Conservation (phyloP, 805 yeast species). For the Starmerella cellae region DNA sequence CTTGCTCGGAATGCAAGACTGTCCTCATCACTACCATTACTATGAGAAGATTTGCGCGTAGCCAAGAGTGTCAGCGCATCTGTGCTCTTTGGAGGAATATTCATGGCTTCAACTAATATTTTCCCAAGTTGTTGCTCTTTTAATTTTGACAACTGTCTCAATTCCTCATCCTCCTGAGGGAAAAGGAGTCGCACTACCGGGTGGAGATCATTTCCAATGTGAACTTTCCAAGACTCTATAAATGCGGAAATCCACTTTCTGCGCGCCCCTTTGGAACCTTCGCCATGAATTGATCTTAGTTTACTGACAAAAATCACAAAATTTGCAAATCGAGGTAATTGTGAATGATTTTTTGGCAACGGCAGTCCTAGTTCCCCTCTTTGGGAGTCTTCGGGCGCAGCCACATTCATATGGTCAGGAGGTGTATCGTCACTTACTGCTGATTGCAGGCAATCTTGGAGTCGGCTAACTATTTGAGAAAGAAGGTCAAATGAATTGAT, state of each 20-base stretch:
- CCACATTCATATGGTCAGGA: no score
- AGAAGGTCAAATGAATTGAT: no score
- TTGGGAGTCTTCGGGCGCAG: neutral
- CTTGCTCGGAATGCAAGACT: conserved; percentile 38
- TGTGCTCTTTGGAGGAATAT: conserved; percentile 45
- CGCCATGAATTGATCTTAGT: conserved; percentile 9
- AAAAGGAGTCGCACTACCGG: conserved; percentile 50
- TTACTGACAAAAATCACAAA: conserved; percentile 16
- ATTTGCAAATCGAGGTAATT: conserved; percentile 17
- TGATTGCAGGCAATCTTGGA: no score
- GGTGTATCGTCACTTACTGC: no score
- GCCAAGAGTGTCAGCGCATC: conserved; percentile 41
- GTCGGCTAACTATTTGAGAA: no score
- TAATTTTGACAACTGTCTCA: conserved; percentile 41
- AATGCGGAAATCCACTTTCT: conserved; percentile 30
- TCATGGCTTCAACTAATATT: conserved; percentile 36
- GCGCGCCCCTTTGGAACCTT: conserved; percentile 8
- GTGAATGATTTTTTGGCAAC: conserved; percentile 14
- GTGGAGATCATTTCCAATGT: conserved; percentile 50
- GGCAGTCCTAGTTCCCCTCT: conserved; percentile 15
- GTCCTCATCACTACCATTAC: conserved; percentile 14
- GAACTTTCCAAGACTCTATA: conserved; percentile 37
- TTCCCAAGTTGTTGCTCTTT: conserved; percentile 50
- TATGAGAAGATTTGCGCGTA: conserved; percentile 16
- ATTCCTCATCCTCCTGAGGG: conserved; percentile 47